Evolutionary conservation across 257 asterid species (phyloP).

Genomic region (Ophiorrhiza pumila): DNA sequence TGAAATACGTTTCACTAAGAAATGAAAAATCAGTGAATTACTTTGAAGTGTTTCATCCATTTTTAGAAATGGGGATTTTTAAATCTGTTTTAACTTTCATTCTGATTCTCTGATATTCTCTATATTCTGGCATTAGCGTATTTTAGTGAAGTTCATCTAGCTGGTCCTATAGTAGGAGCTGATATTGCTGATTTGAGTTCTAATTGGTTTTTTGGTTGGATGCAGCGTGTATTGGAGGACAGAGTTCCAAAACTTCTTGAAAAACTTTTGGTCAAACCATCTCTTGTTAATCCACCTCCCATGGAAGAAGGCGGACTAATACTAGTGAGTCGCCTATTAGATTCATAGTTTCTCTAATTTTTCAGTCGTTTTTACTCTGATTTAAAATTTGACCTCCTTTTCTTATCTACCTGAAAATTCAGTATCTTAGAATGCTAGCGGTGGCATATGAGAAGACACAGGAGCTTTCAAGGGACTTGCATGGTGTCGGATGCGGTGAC

Average conservation of each 20-base stretch:
- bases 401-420: conserved; percentile 28
- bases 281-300: conserved; percentile 84
- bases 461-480: conserved; percentile 86
- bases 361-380: conserved; percentile 12
- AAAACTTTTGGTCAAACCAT: conserved; percentile 78
- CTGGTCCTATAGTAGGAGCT: background rate
- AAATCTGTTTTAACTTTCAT: conserved; percentile 9
- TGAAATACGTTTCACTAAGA: background rate
- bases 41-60: background rate
- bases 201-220: background rate
- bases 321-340: conserved; percentile 50
- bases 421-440: conserved; percentile 94
- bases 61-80: background rate
- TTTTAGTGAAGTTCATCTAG: background rate
- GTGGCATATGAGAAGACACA: conserved; percentile 95
- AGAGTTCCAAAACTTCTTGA: conserved; percentile 92
- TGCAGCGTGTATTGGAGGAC: conserved; percentile 97
- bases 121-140: conserved; percentile 2
- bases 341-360: conserved; percentile 5
- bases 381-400: conserved; percentile 24
- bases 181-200: background rate
- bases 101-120: background rate
- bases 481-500: conserved; percentile 92
- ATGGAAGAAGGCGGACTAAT: conserved; percentile 98
- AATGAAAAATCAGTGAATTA: background rate